These are phyloP conservation scores for Globisporangium paroecandrum DNA, from an alignment of 352 stramenopile species.

Conservation along the genomic window DNA sequence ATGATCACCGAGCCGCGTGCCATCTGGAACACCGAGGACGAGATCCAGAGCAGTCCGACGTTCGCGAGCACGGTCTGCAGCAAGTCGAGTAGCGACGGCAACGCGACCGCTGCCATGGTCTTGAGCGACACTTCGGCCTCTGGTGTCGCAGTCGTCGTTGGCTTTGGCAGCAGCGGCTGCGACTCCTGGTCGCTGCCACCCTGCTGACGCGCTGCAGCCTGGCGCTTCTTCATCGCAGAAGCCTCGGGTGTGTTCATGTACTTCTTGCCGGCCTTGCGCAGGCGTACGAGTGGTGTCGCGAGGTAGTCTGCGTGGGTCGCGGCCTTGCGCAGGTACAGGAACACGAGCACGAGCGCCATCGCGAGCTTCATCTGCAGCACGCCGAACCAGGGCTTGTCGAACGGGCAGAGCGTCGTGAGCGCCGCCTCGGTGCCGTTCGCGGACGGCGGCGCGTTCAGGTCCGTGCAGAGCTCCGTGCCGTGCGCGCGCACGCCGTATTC, in stretches of 20 bases:
- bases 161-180: slow-evolving; percentile 9
- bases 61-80: slow-evolving; percentile 86
- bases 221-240: slow-evolving; percentile 41
- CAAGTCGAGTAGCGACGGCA: slow-evolving; percentile 78
- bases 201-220: slow-evolving; percentile 14
- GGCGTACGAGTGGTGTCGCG: slow-evolving; percentile 58
- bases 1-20: slow-evolving; percentile 88
- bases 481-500: slow-evolving; percentile 65
- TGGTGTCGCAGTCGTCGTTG: background rate
- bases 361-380: slow-evolving; percentile 85
- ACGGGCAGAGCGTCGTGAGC: slow-evolving; percentile 61
- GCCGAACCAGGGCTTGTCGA: slow-evolving; percentile 86
- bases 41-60: slow-evolving; percentile 84
- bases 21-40: slow-evolving; percentile 90
- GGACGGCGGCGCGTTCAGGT: slow-evolving; percentile 27
- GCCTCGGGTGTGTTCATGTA: slow-evolving; percentile 58
- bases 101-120: slow-evolving; percentile 53
- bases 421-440: slow-evolving; percentile 14
- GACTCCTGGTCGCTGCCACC: slow-evolving; percentile 4
- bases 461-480: slow-evolving; percentile 47
- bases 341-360: slow-evolving; percentile 76
- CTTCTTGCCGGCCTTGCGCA: slow-evolving; percentile 58
- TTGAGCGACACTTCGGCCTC: slow-evolving; percentile 28
- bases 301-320: slow-evolving; percentile 55
- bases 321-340: slow-evolving; percentile 64